Evolutionary conservation across 2,329 filamentous ascomycete species (phyloP), one percentile per base, ranked within the genome.

Genomic region (Epichloe typhina): DNA sequence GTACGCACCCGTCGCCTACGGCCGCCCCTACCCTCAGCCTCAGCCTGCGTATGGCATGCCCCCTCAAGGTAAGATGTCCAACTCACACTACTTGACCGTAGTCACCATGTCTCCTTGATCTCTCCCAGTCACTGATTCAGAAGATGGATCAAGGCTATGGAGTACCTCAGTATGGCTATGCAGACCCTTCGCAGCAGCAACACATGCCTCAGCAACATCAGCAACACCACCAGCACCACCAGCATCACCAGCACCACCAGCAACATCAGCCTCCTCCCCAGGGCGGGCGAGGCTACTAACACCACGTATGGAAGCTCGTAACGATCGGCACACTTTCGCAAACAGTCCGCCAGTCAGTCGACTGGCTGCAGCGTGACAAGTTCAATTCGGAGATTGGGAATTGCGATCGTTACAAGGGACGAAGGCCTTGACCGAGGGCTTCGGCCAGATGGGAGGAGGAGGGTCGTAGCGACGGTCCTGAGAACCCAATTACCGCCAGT

Each of bases 161-260:
- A 46, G 61, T 60, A 7, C 64, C 68, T 17, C 62, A 60, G 40
- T 77, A 76, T 54, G 71, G 69, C 47, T 78, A 79, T 57, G 51
- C 48, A 26, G 57, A 59, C 41, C 53, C 52, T 43, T 56, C 55
- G 23, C 58, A 59, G 54, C 58, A 60, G 48, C 55, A 55, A 37
- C 46, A 37, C 26, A 49, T 50, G 40, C 44, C 46, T 15, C 53
- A 49, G 31, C 53, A 55, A 26, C 53, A 53, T 21, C 55, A 11
- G 3, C 31, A 31, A 11, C 31, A 31, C 9, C 31, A 31, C 3
- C 31, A 31, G 8, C 31, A 31, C 3, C 31, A 31, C 3, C 58
- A 59, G 53, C 58, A 60, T 37, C 54, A 55, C 15, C 26, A 31
- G 26, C 26, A 31, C 3, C 26, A 31, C 4, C 26, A 31, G 26